phyloP scores from a whole-genome alignment of 2,329 filamentous ascomycete genomes.

The Trichothecium sympodiale region DNA sequence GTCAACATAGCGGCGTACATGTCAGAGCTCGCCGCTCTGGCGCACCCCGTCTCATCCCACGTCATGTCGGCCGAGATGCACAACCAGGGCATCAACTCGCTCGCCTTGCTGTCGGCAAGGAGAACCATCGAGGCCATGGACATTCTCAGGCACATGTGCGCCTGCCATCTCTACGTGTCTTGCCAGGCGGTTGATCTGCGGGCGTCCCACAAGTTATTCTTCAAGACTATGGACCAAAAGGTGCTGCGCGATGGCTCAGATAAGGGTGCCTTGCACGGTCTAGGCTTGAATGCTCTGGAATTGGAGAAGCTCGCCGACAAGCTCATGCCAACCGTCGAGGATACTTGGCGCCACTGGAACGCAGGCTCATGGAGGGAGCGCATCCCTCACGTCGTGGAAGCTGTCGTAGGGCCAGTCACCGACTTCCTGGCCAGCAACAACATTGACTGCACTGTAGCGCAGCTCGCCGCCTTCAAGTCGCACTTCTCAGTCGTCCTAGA shows the following conservation, averaged over 20 bases:
- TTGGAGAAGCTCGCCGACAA: slow-evolving; percentile 3
- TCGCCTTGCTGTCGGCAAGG: slow-evolving; percentile 48
- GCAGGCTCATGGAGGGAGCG: slow-evolving; percentile 18
- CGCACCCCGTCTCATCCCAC: slow-evolving; percentile 50
- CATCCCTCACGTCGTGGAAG: slow-evolving; percentile 13
- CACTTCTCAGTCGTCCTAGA: slow-evolving; percentile 11
- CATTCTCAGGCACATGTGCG: slow-evolving; percentile 42
- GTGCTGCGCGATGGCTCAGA: slow-evolving; percentile 8
- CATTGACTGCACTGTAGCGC: slow-evolving; percentile 12
- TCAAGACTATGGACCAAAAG: slow-evolving; percentile 11
- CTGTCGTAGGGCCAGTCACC: slow-evolving; percentile 15
- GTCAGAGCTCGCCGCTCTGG: slow-evolving; percentile 50
- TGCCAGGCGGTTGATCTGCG: slow-evolving; percentile 41
- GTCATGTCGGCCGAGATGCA: slow-evolving; percentile 57
- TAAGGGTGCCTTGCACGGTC: slow-evolving; percentile 8
- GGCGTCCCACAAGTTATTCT: slow-evolving; percentile 16
- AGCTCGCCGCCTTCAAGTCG: slow-evolving; percentile 12
- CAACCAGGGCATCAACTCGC: slow-evolving; percentile 56
- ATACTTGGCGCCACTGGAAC: slow-evolving; percentile 15
- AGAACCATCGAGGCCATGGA: slow-evolving; percentile 46
- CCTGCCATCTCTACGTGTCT: slow-evolving; percentile 39
- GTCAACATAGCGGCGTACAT: slow-evolving; percentile 54
- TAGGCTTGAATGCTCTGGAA: slow-evolving; percentile 5
- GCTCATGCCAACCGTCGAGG: slow-evolving; percentile 10
- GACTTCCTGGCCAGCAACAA: slow-evolving; percentile 12